Percentiles rank a stretch among this genome's conserved stretches.
phyloP scores from a whole-genome alignment of 2,329 filamentous ascomycete genomes.

The Aspergillus latus region DNA sequence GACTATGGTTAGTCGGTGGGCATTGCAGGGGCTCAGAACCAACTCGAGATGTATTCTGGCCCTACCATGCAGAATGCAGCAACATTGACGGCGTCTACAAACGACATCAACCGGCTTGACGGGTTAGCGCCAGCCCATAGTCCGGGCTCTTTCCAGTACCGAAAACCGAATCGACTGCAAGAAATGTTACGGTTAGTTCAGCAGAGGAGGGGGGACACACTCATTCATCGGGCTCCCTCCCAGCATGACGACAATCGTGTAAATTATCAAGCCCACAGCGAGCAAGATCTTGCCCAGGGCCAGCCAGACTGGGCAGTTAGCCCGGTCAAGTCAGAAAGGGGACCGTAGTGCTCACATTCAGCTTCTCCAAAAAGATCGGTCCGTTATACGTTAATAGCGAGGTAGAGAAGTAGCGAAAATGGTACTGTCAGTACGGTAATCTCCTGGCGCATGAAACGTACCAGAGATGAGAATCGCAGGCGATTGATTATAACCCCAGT shows the following conservation, averaged over 20 bases:
- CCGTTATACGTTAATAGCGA: slow-evolving; percentile 4
- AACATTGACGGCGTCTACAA: slow-evolving; percentile 3
- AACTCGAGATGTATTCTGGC: slow-evolving; percentile 9
- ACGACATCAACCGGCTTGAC: slow-evolving; percentile 1
- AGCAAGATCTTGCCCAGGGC: slow-evolving; percentile 2
- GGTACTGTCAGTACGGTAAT: background rate
- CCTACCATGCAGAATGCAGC: slow-evolving; percentile 7
- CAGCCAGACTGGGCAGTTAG: slow-evolving; percentile 1
- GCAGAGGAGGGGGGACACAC: background rate
- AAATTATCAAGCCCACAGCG: slow-evolving; percentile 3
- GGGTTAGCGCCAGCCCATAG: background rate
- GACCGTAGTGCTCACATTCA: background rate
- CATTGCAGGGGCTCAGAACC: background rate
- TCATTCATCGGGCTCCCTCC: slow-evolving; percentile 6
- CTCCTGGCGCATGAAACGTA: background rate
- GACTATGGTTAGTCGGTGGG: background rate
- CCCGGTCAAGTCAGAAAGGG: background rate
- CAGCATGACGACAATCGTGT: slow-evolving; percentile 5
- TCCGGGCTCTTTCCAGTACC: slow-evolving; percentile 2
- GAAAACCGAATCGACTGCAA: slow-evolving; percentile 5
- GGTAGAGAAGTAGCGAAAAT: slow-evolving; percentile 2
- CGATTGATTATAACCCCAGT: slow-evolving; percentile 6
- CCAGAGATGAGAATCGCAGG: slow-evolving; percentile 6
- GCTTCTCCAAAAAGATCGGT: slow-evolving; percentile 6
- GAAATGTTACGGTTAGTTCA: background rate